These are phyloP conservation scores for Penicillium argentinense DNA, from an alignment of 495 filamentous ascomycete genomes.

Conservation along the genomic window DNA sequence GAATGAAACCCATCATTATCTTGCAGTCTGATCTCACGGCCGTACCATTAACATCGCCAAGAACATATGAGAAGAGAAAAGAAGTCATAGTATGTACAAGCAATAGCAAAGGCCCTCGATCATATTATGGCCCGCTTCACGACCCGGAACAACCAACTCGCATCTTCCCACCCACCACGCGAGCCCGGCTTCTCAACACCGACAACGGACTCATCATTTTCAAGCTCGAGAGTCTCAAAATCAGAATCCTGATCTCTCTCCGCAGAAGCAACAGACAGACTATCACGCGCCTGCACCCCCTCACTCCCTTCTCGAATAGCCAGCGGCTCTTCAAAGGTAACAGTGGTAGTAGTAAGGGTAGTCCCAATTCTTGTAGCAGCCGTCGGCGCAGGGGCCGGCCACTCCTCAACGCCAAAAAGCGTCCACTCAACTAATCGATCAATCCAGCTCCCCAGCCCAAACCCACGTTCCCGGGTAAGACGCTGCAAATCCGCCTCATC, in stretches of 20 bases:
- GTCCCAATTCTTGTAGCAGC: constrained; percentile 36
- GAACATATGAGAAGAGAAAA: neutral
- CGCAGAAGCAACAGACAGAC: constrained; percentile 13
- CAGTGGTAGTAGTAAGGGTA: constrained; percentile 51
- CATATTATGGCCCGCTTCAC: constrained; percentile 70
- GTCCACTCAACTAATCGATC: constrained; percentile 74
- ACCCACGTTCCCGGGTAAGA: constrained; percentile 55
- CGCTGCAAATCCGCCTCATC: constrained; percentile 46
- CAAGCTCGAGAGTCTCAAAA: constrained; percentile 28
- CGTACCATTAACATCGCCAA: neutral
- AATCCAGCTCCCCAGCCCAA: constrained; percentile 73
- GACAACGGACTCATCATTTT: constrained; percentile 24
- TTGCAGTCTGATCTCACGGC: neutral
- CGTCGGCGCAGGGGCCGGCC: constrained; percentile 21
- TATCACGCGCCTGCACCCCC: constrained; percentile 8
- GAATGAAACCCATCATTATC: neutral
- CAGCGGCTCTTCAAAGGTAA: constrained; percentile 25
- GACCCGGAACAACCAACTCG: constrained; percentile 77
- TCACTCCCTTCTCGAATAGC: neutral
- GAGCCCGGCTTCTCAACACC: constrained; percentile 42
- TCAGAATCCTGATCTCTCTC: constrained; percentile 11
- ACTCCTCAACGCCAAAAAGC: constrained; percentile 71
- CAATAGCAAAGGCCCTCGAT: constrained; percentile 7
- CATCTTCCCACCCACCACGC: constrained; percentile 76
- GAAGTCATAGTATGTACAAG: constrained; percentile 1